Base-by-base conservation (phyloP, 495 filamentous ascomycete genomes). In the Aspergillus diversus region DNA sequence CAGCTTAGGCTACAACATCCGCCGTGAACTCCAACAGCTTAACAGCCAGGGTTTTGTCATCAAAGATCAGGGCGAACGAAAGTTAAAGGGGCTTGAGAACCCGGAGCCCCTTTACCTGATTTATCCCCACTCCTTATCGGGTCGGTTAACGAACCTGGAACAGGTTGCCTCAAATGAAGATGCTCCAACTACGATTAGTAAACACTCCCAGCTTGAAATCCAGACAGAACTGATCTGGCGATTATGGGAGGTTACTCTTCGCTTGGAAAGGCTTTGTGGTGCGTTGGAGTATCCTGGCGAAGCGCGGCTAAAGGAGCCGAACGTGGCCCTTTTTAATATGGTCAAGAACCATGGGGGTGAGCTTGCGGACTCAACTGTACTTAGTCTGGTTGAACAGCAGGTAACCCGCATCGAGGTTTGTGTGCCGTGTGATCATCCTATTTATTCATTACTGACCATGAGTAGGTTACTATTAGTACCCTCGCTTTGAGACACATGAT, bases 1-100 rank as follows among this genome's bases (percentile, higher is more conserved):
- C 21, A 76, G 73, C 34, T 66, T 79, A 17, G 73, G 78, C 4
- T 81, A 87, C 59, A 81, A 90, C 34, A 97, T 99, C 63, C 89
- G 92, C 62, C 89, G 87, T 46, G 95, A 99, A 74, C 84, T 99
- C 17, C 87, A 92, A 35, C 89, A 90, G 13, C 82, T 99, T 27
- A 92, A 87, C 63, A 92, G 88, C 63, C 92, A 96, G 78, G 96
- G 96, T 16, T 99, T 98, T 70, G 91, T 96, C 71, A 92, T 97
- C 69, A 97, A 97, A 74, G 92, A 96, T 65, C 90, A 98, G 69
- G 95, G 95, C 21, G 91, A 97, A 69, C 87, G 87, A 47, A 97
- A 95, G 68, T 80, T 99, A 37, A 99, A 99, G 73, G 95, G 95
- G 3, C 85, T 99, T 7, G 95, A 99, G 71, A 99, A 99, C 73